phyloP scores from a whole-genome alignment of 306 rosid species.

The Quercus mongolica region DNA sequence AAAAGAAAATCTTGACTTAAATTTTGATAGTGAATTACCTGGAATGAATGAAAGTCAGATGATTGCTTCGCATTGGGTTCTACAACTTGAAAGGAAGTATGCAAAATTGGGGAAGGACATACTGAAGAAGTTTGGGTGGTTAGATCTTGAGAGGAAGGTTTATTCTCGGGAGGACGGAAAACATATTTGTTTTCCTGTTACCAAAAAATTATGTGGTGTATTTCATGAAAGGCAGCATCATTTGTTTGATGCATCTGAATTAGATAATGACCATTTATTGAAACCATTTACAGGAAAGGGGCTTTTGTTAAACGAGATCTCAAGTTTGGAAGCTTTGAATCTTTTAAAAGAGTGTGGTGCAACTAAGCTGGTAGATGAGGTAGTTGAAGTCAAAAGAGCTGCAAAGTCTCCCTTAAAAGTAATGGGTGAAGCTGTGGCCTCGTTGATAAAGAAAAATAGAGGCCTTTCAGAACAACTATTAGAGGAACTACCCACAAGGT shows the following conservation, averaged over 20 bases:
- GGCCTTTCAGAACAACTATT: conserved; percentile 55
- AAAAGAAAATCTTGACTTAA: conserved; percentile 31
- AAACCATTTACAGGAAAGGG: conserved; percentile 31
- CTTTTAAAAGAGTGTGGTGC: conserved; percentile 65
- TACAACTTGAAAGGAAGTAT: conserved; percentile 61
- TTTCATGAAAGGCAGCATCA: conserved; percentile 37
- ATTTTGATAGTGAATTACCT: conserved; percentile 25
- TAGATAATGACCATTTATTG: conserved; percentile 29
- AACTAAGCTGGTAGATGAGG: conserved; percentile 44
- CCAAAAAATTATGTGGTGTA: conserved; percentile 38
- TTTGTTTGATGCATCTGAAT: conserved; percentile 32
- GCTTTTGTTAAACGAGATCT: conserved; percentile 31
- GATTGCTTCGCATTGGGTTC: conserved; percentile 44
- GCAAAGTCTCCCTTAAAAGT: conserved; percentile 66
- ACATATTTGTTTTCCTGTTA: conserved; percentile 72
- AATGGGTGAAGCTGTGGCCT: conserved; percentile 62
- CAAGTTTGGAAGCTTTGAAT: conserved; percentile 46
- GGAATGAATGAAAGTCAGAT: conserved; percentile 23
- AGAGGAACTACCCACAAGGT: conserved; percentile 91
- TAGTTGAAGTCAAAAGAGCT: conserved; percentile 50
- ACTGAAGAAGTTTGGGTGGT: conserved; percentile 88
- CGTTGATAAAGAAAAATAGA: conserved; percentile 56
- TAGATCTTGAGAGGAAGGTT: conserved; percentile 76
- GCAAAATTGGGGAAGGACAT: conserved; percentile 85
- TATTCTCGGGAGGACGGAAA: conserved; percentile 54